These are phyloP conservation scores for Colletotrichum neosansevieriae DNA, from an alignment of 2,329 filamentous ascomycete genomes.

Conservation along the genomic window DNA sequence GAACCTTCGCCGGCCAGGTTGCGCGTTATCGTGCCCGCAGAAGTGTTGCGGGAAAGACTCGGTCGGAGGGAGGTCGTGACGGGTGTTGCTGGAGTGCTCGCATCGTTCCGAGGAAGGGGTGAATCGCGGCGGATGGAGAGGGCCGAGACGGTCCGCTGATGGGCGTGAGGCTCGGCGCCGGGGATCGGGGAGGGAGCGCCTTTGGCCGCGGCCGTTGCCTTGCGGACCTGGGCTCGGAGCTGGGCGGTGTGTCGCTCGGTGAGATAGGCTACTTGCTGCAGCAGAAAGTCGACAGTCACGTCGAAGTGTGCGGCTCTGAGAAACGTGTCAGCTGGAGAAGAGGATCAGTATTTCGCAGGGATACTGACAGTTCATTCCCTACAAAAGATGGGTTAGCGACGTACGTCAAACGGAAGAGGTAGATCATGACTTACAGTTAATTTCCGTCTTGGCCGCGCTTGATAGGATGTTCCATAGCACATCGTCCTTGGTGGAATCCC, in stretches of 20 bases:
- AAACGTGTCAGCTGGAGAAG: slow-evolving; percentile 35
- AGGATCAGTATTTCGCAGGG: neutral
- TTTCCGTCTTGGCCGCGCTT: slow-evolving; percentile 81
- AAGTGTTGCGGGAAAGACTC: slow-evolving; percentile 61
- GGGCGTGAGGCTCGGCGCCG: slow-evolving; percentile 57
- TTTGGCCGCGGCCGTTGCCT: slow-evolving; percentile 70
- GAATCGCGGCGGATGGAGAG: slow-evolving; percentile 70
- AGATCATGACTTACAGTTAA: slow-evolving; percentile 78
- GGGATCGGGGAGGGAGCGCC: slow-evolving; percentile 70
- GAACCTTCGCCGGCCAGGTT: slow-evolving; percentile 48
- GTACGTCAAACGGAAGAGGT: neutral
- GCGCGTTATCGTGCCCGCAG: slow-evolving; percentile 54
- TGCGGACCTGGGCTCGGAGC: slow-evolving; percentile 90
- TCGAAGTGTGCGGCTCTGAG: slow-evolving; percentile 79
- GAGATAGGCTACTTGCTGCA: slow-evolving; percentile 93
- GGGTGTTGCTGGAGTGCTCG: slow-evolving; percentile 57
- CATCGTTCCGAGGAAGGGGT: slow-evolving; percentile 63
- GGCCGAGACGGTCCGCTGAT: slow-evolving; percentile 62
- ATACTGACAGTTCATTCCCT: slow-evolving; percentile 82
- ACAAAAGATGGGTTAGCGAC: slow-evolving; percentile 7
- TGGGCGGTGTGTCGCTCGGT: slow-evolving; percentile 92
- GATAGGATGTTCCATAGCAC: slow-evolving; percentile 92
- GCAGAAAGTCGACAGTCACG: slow-evolving; percentile 87
- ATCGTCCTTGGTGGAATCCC: slow-evolving; percentile 89
- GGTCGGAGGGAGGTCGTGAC: slow-evolving; percentile 58